These are phyloP conservation scores for Xerocomus minutiporus DNA, from an alignment of 1,284 basidiomycete genomes.

Conservation along the genomic window DNA sequence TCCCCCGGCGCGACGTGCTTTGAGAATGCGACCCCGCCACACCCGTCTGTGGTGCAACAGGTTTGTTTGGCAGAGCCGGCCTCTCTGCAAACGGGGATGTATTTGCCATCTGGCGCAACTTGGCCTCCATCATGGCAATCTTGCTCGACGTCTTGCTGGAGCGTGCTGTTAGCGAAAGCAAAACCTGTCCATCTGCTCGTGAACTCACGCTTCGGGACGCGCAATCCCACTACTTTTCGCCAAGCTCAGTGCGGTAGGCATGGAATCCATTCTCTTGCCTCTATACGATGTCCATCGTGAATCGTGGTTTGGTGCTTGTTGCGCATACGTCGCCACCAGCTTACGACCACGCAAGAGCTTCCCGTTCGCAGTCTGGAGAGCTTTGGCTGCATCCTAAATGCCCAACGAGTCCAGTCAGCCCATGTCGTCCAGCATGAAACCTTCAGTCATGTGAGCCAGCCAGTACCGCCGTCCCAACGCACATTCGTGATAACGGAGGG, in stretches of 20 bases:
- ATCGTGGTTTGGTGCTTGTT: constrained; percentile 63
- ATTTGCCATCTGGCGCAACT: constrained; percentile 74
- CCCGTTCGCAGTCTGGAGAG: constrained; percentile 72
- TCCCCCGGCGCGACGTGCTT: not conserved
- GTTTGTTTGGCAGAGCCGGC: constrained; percentile 25
- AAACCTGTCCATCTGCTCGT: not conserved
- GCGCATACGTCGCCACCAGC: constrained; percentile 84
- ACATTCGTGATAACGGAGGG: constrained; percentile 50
- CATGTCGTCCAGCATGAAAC: constrained; percentile 6
- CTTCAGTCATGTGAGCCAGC: constrained; percentile 21
- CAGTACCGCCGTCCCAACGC: constrained; percentile 19
- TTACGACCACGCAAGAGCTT: constrained; percentile 82
- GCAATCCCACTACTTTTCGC: constrained; percentile 68
- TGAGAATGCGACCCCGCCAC: not conserved
- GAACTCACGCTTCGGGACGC: constrained; percentile 55
- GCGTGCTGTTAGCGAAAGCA: constrained; percentile 9
- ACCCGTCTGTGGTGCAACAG: constrained; percentile 3
- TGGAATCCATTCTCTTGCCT: constrained; percentile 30
- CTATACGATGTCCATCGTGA: constrained; percentile 23
- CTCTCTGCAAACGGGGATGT: constrained; percentile 22
- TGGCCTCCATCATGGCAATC: constrained; percentile 94
- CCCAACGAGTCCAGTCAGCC: constrained; percentile 22
- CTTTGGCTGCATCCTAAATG: constrained; percentile 78
- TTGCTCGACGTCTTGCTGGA: constrained; percentile 71
- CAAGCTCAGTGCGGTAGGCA: constrained; percentile 84